phyloP scores from a whole-genome alignment of 306 rosid genomes.

The Pyrus communis region DNA sequence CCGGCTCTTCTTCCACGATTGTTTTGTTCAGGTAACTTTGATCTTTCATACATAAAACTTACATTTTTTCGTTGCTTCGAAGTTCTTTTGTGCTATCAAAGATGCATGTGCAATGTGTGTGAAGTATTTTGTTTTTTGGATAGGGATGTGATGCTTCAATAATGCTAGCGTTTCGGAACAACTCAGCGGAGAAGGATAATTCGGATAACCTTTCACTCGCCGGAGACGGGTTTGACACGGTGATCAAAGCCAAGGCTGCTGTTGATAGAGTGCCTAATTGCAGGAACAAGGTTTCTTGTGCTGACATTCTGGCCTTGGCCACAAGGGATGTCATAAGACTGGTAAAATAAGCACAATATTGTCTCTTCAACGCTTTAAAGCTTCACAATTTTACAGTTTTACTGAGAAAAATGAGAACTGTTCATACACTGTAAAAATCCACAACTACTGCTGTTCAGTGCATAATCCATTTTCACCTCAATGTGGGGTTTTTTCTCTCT shows the following conservation, averaged over 20 bases:
- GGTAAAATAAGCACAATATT: slow-evolving; percentile 31
- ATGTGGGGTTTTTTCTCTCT: neutral
- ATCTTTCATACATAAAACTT: neutral
- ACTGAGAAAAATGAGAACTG: neutral
- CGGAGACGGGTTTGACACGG: slow-evolving; percentile 92
- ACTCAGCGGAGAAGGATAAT: slow-evolving; percentile 56
- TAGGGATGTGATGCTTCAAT: slow-evolving; percentile 96
- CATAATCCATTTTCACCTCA: neutral
- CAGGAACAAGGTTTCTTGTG: slow-evolving; percentile 78
- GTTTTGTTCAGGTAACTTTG: slow-evolving; percentile 56
- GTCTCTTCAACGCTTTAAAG: neutral
- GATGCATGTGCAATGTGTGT: neutral
- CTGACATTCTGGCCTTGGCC: slow-evolving; percentile 89
- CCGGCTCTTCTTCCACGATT: slow-evolving; percentile 85
- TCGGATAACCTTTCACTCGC: slow-evolving; percentile 63
- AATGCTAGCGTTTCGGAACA: slow-evolving; percentile 45
- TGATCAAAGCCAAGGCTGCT: slow-evolving; percentile 75
- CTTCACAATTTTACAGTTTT: neutral
- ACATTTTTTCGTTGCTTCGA: neutral
- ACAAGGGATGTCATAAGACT: slow-evolving; percentile 62
- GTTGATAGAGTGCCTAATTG: slow-evolving; percentile 61
- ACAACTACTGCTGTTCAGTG: neutral
- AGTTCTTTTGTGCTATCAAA: neutral
- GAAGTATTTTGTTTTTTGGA: neutral
- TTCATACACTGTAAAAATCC: neutral